phyloP scores from a whole-genome alignment of 1,139 yeast species.

The Yamadazyma dendronema region DNA sequence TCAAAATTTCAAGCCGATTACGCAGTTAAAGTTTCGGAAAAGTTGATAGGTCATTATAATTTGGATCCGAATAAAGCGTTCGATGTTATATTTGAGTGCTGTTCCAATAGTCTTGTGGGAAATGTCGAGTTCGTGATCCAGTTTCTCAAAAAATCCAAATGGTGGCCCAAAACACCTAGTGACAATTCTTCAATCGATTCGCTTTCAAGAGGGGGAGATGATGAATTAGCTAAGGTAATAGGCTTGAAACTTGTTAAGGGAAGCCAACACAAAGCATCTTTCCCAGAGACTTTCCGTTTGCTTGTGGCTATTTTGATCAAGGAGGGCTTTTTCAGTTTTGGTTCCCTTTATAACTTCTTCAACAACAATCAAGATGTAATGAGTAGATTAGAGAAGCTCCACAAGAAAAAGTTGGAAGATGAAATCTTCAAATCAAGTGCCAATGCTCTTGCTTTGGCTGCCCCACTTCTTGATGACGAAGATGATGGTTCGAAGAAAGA shows the following conservation, averaged over 20 bases:
- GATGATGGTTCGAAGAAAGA: constrained; percentile 30
- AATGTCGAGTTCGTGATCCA: constrained; percentile 46
- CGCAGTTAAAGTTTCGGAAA: constrained; percentile 52
- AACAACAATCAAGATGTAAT: constrained; percentile 46
- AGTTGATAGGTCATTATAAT: constrained; percentile 71
- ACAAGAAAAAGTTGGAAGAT: constrained; percentile 55
- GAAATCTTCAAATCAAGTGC: constrained; percentile 65
- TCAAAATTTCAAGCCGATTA: constrained; percentile 42
- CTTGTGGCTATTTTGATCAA: constrained; percentile 59
- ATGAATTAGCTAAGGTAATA: constrained; percentile 58
- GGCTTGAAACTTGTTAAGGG: constrained; percentile 50
- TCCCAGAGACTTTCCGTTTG: constrained; percentile 47
- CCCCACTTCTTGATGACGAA: constrained; percentile 73
- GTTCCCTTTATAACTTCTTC: constrained; percentile 57
- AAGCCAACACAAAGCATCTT: constrained; percentile 26
- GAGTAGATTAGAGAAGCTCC: constrained; percentile 39
- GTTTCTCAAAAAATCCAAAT: constrained; percentile 51
- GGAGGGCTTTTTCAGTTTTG: constrained; percentile 66
- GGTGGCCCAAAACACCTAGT: constrained; percentile 58
- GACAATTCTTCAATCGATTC: constrained; percentile 29
- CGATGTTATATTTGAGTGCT: constrained; percentile 57
- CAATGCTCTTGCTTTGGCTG: constrained; percentile 84
- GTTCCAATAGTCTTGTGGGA: constrained; percentile 41
- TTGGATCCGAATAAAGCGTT: constrained; percentile 75
- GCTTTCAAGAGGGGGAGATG: constrained; percentile 60